Percentiles rank a stretch among this genome's conserved stretches.
Conservation (phyloP, 2,329 filamentous ascomycete genomes). For the Fusarium annulatum region DNA sequence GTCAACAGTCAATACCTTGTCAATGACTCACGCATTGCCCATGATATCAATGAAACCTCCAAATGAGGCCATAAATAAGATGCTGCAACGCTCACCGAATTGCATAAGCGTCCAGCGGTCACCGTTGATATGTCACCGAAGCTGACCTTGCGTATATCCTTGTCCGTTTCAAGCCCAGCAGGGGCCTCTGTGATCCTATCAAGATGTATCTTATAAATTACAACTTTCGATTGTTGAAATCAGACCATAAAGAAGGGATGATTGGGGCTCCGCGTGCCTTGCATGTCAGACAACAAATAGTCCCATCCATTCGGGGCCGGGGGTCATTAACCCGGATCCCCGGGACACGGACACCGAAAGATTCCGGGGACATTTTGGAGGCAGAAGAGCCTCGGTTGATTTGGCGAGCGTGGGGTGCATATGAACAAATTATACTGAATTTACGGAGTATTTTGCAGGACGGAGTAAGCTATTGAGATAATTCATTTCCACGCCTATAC, state of each 20-base stretch:
- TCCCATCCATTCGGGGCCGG: slow-evolving; percentile 23
- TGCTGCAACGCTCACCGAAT: neutral
- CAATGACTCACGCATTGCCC: neutral
- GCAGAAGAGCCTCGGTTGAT: neutral
- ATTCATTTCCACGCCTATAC: neutral
- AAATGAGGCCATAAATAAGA: neutral
- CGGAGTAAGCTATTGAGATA: neutral
- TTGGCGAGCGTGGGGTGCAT: slow-evolving; percentile 7
- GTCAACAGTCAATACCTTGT: neutral
- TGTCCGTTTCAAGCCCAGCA: neutral
- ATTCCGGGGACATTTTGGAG: neutral
- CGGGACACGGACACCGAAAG: slow-evolving; percentile 15
- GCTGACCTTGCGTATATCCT: neutral
- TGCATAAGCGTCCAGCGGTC: neutral
- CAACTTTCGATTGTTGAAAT: slow-evolving; percentile 35
- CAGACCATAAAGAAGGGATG: slow-evolving; percentile 25
- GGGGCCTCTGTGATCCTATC: neutral
- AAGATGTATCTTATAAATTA: slow-evolving; percentile 13
- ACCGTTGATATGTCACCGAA: neutral
- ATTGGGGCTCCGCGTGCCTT: slow-evolving; percentile 31
- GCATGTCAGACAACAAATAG: slow-evolving; percentile 31
- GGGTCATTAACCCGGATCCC: slow-evolving; percentile 6
- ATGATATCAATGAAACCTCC: neutral
- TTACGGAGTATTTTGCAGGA: neutral
- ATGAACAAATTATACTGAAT: neutral